A percentile compares a stretch with the other conserved stretches of the same genome.
Evolutionary conservation across 2,329 filamentous ascomycete species (phyloP).

Genomic region (Decorospora gaudefroyi): DNA sequence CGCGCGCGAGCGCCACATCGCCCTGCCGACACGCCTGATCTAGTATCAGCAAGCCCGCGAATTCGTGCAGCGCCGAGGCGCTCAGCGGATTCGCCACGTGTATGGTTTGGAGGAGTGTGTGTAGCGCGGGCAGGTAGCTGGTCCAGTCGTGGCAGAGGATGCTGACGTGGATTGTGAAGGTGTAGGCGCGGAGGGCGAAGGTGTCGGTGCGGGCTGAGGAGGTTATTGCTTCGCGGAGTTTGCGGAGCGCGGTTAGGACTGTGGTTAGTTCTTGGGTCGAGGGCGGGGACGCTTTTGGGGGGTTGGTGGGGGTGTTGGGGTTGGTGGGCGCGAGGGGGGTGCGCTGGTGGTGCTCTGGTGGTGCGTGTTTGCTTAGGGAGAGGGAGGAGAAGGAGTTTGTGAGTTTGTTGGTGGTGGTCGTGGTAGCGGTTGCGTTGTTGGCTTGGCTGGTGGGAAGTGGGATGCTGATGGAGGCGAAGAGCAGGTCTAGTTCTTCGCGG

Average conservation of each 20-base stretch:
- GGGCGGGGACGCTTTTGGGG: constrained; percentile 35
- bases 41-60: constrained; percentile 78
- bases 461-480: constrained; percentile 68
- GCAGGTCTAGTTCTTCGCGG: constrained; percentile 71
- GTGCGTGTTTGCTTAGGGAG: constrained; percentile 28
- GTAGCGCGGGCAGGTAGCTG: constrained; percentile 85
- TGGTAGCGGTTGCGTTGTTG: constrained; percentile 3
- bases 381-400: constrained; percentile 20
- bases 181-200: constrained; percentile 86
- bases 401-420: constrained; percentile 13
- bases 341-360: constrained; percentile 6
- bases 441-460: constrained; percentile 7
- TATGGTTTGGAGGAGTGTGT: constrained; percentile 74
- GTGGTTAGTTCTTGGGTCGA: constrained; percentile 64
- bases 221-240: constrained; percentile 87
- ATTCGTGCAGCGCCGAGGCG: constrained; percentile 73
- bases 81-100: constrained; percentile 71
- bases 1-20: constrained; percentile 74
- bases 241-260: constrained; percentile 83
- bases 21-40: constrained; percentile 85
- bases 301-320: constrained; percentile 9
- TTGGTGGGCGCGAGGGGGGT: constrained; percentile 4
- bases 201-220: constrained; percentile 74
- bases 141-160: constrained; percentile 82
- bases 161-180: constrained; percentile 85